Evolutionary conservation across 2,329 filamentous ascomycete species (phyloP), one percentile per base, ranked within the genome.

Genomic region (Beauveria medogensis): DNA sequence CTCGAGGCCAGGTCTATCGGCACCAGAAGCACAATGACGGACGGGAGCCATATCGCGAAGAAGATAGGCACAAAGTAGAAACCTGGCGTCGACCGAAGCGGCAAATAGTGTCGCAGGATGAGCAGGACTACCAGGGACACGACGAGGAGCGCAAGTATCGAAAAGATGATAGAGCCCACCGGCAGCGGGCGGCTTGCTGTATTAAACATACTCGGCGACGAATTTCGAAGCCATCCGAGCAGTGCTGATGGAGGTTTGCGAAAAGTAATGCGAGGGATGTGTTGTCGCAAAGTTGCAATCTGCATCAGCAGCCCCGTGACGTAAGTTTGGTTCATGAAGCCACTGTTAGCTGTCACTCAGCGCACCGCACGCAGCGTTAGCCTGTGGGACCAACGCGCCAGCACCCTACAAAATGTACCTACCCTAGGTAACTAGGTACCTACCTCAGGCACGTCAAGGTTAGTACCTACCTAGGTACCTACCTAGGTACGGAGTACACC

Each of bases 1-100:
- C 85, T 93, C 7, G 92, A 96, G 1, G 93, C 92, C 66, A 99
- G 85, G 74, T 99, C 94, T 73, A 99, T 95, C 5, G 94, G 94
- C 7, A 99, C 92, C 24, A 99, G 84, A 26, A 99, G 80, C 26
- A 97, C 85, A 69, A 96, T 93, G 73, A 90, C 92, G 52, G 91
- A 91, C 12, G 94, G 95, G 6, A 99, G 84, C 70, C 91, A 92
- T 67, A 99, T 82, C n/a, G 93, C 91, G 66, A 99, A 89, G 77
- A 99, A 99, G 64, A 99, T 91, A 41, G 94, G 93, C 2, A 97
- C 82, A 55, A 92, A 82, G 55, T 97, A 86, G 74, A 95, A 97
- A 63, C 88, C 90, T 1, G 94, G 93, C 1, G 94, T 97, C 7
- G 88, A 86, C 67, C 94, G 91, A 40, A 99, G 81, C 3, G 93